A percentile compares a stretch with the other conserved stretches of the same genome.
Conservation (phyloP, 176 grass and related monocot genomes). For the Pontederia paniculata region DNA sequence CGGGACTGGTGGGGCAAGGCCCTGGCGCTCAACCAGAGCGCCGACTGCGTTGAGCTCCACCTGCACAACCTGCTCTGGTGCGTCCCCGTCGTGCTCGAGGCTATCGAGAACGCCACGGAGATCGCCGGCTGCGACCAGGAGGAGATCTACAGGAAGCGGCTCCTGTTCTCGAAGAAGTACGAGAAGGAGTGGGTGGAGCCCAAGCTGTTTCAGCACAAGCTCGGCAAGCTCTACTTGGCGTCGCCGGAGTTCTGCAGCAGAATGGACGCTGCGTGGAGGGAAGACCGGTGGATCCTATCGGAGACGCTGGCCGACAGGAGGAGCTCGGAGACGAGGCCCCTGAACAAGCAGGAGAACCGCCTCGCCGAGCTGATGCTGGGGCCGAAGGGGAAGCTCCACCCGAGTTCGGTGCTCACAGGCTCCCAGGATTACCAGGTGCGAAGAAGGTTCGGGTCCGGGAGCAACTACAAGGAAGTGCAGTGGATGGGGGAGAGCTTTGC, state of each 20-base stretch:
- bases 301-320: constrained; percentile 55
- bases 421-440: constrained; percentile 55
- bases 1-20: constrained; percentile 73
- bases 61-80: constrained; percentile 74
- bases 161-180: constrained; percentile 56
- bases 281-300: constrained; percentile 68
- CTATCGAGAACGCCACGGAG: constrained; percentile 50
- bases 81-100: constrained; percentile 61
- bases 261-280: constrained; percentile 64
- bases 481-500: constrained; percentile 79
- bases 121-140: constrained; percentile 37
- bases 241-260: constrained; percentile 31
- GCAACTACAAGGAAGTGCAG: constrained; percentile 70
- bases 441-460: constrained; percentile 29
- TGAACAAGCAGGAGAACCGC: constrained; percentile 45
- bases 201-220: constrained; percentile 51
- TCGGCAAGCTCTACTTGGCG: constrained; percentile 43
- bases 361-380: constrained; percentile 54
- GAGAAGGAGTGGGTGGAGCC: constrained; percentile 57
- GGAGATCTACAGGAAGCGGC: constrained; percentile 28
- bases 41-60: constrained; percentile 63
- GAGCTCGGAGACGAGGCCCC: constrained; percentile 17
- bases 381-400: constrained; percentile 43
- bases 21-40: constrained; percentile 33
- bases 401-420: constrained; percentile 35